Evolutionary conservation across 148 eudicot genomes (phyloP).

Genomic region (Chenopodium suecicum): DNA sequence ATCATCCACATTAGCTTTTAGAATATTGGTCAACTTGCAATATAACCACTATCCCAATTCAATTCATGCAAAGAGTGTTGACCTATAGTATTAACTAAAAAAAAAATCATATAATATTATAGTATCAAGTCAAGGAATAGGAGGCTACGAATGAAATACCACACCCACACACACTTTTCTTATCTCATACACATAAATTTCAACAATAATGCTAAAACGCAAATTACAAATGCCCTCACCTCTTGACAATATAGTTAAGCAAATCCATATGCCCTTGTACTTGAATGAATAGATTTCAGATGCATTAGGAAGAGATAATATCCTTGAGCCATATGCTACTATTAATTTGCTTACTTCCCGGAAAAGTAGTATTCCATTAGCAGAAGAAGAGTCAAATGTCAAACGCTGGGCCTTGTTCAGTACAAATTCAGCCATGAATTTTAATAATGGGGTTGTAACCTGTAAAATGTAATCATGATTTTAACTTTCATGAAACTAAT

Average conservation of each 20-base stretch:
- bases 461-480: conserved; percentile 30
- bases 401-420: conserved; percentile 88
- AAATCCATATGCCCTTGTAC: conserved; percentile 98
- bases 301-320: conserved; percentile 58
- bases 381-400: conserved; percentile 94
- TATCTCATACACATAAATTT: neutral
- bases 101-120: no score
- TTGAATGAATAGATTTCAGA: conserved; percentile 86
- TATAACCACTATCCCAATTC: no score
- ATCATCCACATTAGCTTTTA: no score
- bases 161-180: neutral
- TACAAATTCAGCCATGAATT: conserved; percentile 97
- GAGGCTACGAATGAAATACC: neutral
- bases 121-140: no score
- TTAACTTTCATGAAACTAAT: neutral
- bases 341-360: conserved; percentile 95
- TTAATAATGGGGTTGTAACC: conserved; percentile 93
- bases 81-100: no score
- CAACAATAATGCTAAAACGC: neutral
- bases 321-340: conserved; percentile 90
- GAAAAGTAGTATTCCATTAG: conserved; percentile 95
- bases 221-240: conserved; percentile 41
- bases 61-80: no score
- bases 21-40: no score
- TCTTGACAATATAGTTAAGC: conserved; percentile 75